Percentiles rank a stretch among this genome's conserved stretches.
Evolutionary conservation across 2,329 filamentous ascomycete species (phyloP).

Genomic region (Orbilia quercus): DNA sequence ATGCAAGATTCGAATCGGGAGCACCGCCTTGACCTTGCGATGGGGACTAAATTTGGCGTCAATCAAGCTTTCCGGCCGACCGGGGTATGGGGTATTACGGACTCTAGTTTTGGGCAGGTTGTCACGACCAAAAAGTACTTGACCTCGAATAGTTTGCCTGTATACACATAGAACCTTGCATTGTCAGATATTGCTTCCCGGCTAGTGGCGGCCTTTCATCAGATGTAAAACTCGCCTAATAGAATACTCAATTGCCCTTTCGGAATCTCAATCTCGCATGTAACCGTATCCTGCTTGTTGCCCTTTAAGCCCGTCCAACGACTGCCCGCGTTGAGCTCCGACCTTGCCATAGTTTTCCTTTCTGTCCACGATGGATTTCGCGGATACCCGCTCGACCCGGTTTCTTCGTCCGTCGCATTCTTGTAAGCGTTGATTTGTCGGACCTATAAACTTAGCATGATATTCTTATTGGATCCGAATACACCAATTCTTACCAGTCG

Average conservation of each 20-base stretch:
- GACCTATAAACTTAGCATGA: constrained; percentile 35
- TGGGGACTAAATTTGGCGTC: constrained; percentile 36
- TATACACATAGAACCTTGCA: no score
- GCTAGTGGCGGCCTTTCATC: constrained; percentile 2
- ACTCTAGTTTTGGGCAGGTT: constrained; percentile 59
- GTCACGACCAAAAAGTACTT: constrained; percentile 59
- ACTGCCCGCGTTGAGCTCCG: constrained; percentile 59
- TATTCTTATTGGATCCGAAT: constrained; percentile 57
- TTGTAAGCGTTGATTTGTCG: constrained; percentile 39
- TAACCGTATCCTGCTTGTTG: constrained; percentile 59
- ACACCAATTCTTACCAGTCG: constrained; percentile 56
- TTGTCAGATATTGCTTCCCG: constrained; percentile 13
- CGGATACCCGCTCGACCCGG: constrained; percentile 55
- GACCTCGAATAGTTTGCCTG: constrained; percentile 59
- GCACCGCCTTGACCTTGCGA: constrained; percentile 47
- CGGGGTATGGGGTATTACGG: constrained; percentile 22
- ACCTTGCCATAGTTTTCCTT: constrained; percentile 58
- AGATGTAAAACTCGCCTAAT: constrained; percentile 43
- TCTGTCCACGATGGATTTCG: constrained; percentile 57
- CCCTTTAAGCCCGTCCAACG: constrained; percentile 58
- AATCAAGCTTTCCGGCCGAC: constrained; percentile 19
- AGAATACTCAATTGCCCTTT: constrained; percentile 58
- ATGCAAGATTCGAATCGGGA: constrained; percentile 50
- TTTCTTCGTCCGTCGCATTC: constrained; percentile 8
- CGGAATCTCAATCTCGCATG: constrained; percentile 60